Evolutionary conservation across 179 eudicot genomes (phyloP).

Genomic region (Actinidia polygama): DNA sequence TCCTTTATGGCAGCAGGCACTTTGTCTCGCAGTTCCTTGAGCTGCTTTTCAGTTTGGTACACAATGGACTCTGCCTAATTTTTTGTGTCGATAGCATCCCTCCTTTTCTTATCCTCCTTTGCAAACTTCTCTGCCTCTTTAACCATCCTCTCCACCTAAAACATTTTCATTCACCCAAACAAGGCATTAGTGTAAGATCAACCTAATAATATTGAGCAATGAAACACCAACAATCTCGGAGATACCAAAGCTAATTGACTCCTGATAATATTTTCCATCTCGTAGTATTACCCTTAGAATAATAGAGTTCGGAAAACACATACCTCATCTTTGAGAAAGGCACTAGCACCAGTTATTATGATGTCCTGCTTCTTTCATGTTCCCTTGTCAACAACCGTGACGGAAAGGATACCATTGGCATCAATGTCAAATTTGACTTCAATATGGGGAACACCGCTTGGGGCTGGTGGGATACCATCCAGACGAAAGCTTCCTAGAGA

Average conservation of each 20-base stretch:
- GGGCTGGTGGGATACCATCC: neutral
- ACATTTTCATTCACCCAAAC: too few species aligned
- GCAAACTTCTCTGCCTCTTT: too few species aligned
- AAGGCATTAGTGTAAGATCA: neutral
- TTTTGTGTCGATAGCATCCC: too few species aligned
- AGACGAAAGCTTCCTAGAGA: constrained; percentile 8
- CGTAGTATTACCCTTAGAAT: neutral
- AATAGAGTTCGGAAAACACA: neutral
- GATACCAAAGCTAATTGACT: neutral
- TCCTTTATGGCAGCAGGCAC: too few species aligned
- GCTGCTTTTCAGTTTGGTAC: too few species aligned
- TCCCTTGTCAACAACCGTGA: constrained; percentile 4
- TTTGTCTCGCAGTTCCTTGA: too few species aligned
- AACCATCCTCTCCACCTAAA: too few species aligned
- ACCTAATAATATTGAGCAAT: neutral
- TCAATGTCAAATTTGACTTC: constrained; percentile 2
- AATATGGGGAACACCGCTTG: neutral
- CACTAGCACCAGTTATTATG: constrained; percentile 6
- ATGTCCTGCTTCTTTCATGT: constrained; percentile 1
- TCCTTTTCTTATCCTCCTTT: too few species aligned
- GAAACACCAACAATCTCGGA: neutral
- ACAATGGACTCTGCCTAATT: too few species aligned
- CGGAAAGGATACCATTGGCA: constrained; percentile 1
- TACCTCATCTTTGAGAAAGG: neutral
- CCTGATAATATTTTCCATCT: neutral